A percentile compares a stretch with the other conserved stretches of the same genome.
Evolutionary conservation across 768 basidiomycete species (phyloP).

Genomic region (Glaciozyma martinii): DNA sequence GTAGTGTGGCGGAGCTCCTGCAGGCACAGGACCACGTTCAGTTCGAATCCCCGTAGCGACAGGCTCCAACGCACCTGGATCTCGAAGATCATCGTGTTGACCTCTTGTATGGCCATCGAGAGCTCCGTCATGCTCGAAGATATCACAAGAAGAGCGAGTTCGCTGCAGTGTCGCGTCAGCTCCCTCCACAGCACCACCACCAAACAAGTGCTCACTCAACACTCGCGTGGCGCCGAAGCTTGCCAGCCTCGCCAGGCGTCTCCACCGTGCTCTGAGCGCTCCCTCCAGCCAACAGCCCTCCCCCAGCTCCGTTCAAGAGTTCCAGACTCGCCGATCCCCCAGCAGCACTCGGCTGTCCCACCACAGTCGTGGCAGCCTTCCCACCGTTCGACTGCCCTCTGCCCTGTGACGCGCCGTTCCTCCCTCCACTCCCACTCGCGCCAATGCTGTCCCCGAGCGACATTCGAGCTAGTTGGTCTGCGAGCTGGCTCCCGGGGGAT

Average conservation of each 20-base stretch:
- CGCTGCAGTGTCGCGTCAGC: constrained; percentile 2
- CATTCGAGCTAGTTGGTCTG: background rate
- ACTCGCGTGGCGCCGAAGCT: background rate
- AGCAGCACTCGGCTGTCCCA: too few species aligned
- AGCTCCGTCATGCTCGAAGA: constrained; percentile 31
- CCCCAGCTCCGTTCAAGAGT: background rate
- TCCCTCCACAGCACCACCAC: background rate
- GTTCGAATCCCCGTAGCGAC: background rate
- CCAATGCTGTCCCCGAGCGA: background rate
- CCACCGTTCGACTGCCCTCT: background rate
- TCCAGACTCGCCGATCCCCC: too few species aligned
- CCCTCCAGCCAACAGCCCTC: background rate
- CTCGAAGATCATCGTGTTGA: constrained; percentile 31
- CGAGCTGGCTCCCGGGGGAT: background rate
- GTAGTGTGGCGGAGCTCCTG: constrained; percentile 33
- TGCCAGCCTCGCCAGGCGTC: background rate
- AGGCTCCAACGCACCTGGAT: constrained; percentile 23
- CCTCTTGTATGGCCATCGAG: constrained; percentile 18
- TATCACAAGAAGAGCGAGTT: constrained; percentile 21
- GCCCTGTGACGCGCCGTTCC: background rate
- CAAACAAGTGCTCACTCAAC: background rate
- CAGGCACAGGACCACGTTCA: background rate
- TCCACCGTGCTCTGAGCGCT: background rate
- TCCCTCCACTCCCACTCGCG: background rate
- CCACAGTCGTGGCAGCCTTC: too few species aligned